Conservation (phyloP, 1,139 yeast genomes). For the Pichia sp. region DNA sequence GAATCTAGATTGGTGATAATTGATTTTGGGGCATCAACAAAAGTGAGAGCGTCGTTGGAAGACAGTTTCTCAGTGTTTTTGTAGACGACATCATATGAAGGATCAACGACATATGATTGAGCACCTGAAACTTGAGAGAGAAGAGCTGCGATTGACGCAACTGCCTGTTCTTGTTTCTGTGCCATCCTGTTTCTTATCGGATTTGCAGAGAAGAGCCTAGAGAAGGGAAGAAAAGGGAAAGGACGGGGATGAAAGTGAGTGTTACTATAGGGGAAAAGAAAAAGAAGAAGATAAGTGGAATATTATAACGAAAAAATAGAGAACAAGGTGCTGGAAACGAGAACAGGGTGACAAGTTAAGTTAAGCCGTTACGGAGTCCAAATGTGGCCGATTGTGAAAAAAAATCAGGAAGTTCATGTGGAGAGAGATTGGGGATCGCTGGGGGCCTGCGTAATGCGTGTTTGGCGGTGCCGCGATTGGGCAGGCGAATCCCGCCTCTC, state of each 20-base stretch:
- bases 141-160: slow-evolving; percentile 19
- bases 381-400: no score
- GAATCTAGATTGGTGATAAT: slow-evolving; percentile 54
- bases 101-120: slow-evolving; percentile 20
- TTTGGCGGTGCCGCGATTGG: no score
- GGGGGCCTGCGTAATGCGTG: no score
- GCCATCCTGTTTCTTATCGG: slow-evolving; percentile 4
- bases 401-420: no score
- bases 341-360: no score
- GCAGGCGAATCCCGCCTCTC: no score
- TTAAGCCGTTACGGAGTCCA: no score
- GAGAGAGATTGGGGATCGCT: no score
- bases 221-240: background rate
- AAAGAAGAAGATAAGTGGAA: background rate
- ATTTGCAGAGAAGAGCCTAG: background rate
- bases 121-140: slow-evolving; percentile 17
- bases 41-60: slow-evolving; percentile 48
- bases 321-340: no score
- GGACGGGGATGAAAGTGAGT: background rate
- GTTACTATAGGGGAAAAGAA: background rate
- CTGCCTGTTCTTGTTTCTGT: slow-evolving; percentile 11
- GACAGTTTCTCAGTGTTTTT: slow-evolving; percentile 18
- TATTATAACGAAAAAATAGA: no score
- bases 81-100: slow-evolving; percentile 8
- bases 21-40: slow-evolving; percentile 33